A percentile compares a stretch with the other conserved stretches of the same genome.
These are phyloP conservation scores for Eudorina sp. DNA, from an alignment of 139 green algal genomes.

Conservation along the genomic window DNA sequence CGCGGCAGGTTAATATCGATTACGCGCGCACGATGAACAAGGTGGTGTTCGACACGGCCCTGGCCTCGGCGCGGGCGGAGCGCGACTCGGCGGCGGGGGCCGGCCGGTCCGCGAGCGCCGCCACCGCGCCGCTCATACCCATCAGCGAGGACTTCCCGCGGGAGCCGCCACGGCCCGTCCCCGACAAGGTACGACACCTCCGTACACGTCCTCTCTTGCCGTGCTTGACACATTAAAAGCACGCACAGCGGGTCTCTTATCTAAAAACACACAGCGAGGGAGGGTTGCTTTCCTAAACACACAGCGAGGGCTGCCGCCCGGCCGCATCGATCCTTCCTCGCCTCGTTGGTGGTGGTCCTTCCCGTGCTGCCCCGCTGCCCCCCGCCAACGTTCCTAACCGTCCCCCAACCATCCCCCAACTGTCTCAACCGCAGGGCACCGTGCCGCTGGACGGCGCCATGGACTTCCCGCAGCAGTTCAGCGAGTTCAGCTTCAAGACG, in stretches of 20 bases:
- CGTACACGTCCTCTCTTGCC: too few relatives aligned
- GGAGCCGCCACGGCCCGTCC: conserved; percentile 35
- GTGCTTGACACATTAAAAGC: too few relatives aligned
- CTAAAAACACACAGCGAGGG: too few relatives aligned
- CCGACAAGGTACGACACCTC: conserved; percentile 45
- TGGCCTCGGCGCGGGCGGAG: conserved; percentile 24
- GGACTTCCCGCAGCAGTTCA: conserved; percentile 83
- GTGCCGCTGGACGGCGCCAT: conserved; percentile 64
- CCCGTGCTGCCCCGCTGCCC: too few relatives aligned
- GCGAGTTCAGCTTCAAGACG: conserved; percentile 83
- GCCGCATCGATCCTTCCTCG: too few relatives aligned
- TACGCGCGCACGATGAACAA: conserved; percentile 89
- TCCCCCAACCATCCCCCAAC: neutral
- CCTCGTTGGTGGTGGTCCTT: too few relatives aligned
- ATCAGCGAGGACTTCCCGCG: conserved; percentile 36
- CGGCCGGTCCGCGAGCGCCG: neutral
- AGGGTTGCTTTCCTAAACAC: too few relatives aligned
- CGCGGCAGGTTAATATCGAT: conserved; percentile 77
- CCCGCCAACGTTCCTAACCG: too few relatives aligned
- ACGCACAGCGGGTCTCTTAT: too few relatives aligned
- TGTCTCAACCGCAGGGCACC: conserved; percentile 46
- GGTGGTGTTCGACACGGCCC: conserved; percentile 69
- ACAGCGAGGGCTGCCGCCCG: too few relatives aligned
- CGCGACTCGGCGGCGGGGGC: neutral
- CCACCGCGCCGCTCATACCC: conserved; percentile 26